Conservation (phyloP, 73 alveolate species). For the Tetrahymena elliotti region DNA sequence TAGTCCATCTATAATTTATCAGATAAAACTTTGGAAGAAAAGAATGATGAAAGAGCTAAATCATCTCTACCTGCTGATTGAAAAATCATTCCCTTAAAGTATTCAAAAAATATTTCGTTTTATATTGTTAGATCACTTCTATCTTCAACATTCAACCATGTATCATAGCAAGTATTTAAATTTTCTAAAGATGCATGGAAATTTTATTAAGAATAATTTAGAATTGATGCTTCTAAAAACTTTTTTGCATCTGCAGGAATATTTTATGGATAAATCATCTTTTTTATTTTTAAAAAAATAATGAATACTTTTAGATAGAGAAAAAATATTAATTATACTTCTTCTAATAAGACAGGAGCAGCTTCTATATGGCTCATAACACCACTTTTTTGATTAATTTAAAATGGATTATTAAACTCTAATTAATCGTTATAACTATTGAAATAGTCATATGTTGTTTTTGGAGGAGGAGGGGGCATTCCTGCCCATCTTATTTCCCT, state of each 20-base stretch:
- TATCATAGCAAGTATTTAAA: background rate
- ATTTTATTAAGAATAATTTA: slow-evolving; percentile 63
- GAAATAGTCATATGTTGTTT: background rate
- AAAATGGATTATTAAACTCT: slow-evolving; percentile 13
- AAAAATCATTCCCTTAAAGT: slow-evolving; percentile 78
- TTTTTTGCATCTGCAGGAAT: slow-evolving; percentile 67
- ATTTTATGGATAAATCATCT: slow-evolving; percentile 78
- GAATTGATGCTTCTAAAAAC: slow-evolving; percentile 68
- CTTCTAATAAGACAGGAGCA: slow-evolving; percentile 28
- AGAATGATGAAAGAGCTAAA: slow-evolving; percentile 78
- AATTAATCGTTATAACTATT: slow-evolving; percentile 5
- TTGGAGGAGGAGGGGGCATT: slow-evolving; percentile 41
- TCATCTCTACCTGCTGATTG: slow-evolving; percentile 92
- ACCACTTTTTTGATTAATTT: slow-evolving; percentile 45
- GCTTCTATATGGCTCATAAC: slow-evolving; percentile 67
- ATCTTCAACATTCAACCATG: slow-evolving; percentile 8
- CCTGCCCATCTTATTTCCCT: slow-evolving; percentile 28
- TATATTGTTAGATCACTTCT: slow-evolving; percentile 46
- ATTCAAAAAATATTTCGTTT: slow-evolving; percentile 79
- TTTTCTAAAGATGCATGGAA: slow-evolving; percentile 61
- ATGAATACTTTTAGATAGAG: background rate
- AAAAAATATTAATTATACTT: background rate
- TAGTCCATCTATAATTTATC: slow-evolving; percentile 79
- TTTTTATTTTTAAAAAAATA: slow-evolving; percentile 51
- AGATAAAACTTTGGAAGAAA: slow-evolving; percentile 67